These are phyloP conservation scores for Phytopythium boreale DNA, from an alignment of 352 stramenopile species.

Conservation along the genomic window DNA sequence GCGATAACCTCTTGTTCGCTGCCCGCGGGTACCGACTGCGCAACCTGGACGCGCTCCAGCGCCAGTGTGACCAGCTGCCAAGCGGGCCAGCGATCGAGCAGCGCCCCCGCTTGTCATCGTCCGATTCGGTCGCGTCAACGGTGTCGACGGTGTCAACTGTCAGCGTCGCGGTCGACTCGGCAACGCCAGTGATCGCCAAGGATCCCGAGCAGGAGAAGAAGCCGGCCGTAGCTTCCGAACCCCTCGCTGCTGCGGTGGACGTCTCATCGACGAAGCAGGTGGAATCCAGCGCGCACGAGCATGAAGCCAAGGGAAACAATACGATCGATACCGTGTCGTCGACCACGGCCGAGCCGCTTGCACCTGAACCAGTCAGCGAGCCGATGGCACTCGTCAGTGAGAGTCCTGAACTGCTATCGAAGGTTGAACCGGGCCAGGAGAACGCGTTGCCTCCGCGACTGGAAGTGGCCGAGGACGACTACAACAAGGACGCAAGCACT, in stretches of 20 bases:
- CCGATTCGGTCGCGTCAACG: constrained; percentile 1
- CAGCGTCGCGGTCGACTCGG: neutral
- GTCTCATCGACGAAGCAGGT: neutral
- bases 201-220: neutral
- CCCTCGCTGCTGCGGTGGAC: neutral
- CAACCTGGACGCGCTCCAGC: constrained; percentile 35
- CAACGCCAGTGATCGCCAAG: neutral
- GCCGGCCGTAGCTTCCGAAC: neutral
- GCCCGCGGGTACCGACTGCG: constrained; percentile 49
- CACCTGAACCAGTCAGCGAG: neutral
- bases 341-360: neutral
- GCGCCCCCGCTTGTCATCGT: neutral
- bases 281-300: neutral
- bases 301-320: neutral
- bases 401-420: neutral
- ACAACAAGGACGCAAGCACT: neutral
- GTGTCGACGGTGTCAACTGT: constrained; percentile 5
- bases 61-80: constrained; percentile 15
- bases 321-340: neutral
- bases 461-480: neutral
- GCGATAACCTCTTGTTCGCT: constrained; percentile 45
- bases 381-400: neutral
- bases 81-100: no score
- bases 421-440: neutral
- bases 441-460: neutral